phyloP scores from a whole-genome alignment of 1,284 basidiomycete genomes.

The Athelia psychrophila region DNA sequence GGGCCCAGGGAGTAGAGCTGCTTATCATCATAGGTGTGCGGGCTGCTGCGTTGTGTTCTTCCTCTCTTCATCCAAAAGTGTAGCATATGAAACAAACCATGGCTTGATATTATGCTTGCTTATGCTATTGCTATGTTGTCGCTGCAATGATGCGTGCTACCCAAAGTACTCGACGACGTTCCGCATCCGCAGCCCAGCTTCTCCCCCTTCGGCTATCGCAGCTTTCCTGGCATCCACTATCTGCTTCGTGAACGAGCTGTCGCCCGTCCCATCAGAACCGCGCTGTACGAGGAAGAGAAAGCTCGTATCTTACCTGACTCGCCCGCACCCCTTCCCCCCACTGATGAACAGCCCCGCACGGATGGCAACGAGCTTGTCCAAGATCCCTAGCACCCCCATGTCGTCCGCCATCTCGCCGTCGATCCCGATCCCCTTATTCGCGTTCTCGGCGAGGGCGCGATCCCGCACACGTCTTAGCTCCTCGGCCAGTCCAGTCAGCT shows the following conservation, averaged over 20 bases:
- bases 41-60: not conserved
- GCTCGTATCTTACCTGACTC: slow-evolving; percentile 28
- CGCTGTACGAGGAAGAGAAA: not conserved
- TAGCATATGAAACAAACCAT: too few relatives aligned
- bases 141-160: slow-evolving; percentile 9
- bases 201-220: slow-evolving; percentile 25
- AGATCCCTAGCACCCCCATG: slow-evolving; percentile 41
- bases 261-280: not conserved
- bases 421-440: slow-evolving; percentile 18
- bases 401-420: slow-evolving; percentile 37
- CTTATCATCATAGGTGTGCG: not conserved
- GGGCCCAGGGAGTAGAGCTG: slow-evolving; percentile 55
- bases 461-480: slow-evolving; percentile 16
- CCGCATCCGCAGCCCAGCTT: slow-evolving; percentile 8
- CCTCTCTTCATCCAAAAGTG: too few relatives aligned
- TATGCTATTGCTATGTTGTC: too few relatives aligned
- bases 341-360: slow-evolving; percentile 43
- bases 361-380: slow-evolving; percentile 46
- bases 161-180: slow-evolving; percentile 39
- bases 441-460: slow-evolving; percentile 3
- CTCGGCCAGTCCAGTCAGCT: slow-evolving; percentile 34
- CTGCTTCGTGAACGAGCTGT: slow-evolving; percentile 23
- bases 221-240: slow-evolving; percentile 37
- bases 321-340: slow-evolving; percentile 35
- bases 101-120: too few relatives aligned